Percentiles rank a stretch among this genome's conserved stretches.
Evolutionary conservation across 2,329 filamentous ascomycete genomes (phyloP).

Genomic region (Periconia digitata): DNA sequence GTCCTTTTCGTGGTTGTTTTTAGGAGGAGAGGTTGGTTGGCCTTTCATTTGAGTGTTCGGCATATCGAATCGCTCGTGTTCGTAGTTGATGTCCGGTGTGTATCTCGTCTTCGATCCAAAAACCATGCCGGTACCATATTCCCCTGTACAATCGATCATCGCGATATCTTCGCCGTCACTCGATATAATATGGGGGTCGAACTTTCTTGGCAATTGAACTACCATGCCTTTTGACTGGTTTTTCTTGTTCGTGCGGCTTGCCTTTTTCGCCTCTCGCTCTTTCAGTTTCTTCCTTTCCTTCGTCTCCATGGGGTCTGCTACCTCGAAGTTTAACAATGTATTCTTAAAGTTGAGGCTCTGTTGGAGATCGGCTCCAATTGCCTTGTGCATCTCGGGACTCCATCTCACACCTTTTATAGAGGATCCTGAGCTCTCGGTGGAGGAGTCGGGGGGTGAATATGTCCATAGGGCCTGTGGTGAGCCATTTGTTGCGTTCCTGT

Average conservation of each 20-base stretch:
- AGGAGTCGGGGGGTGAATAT: too few relatives aligned
- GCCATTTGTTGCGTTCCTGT: too few relatives aligned
- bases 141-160: background rate
- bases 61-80: background rate
- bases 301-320: slow-evolving; percentile 1
- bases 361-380: slow-evolving; percentile 25
- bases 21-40: background rate
- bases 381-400: slow-evolving; percentile 22
- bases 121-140: background rate
- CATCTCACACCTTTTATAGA: slow-evolving; percentile 8
- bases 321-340: slow-evolving; percentile 9
- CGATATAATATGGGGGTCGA: background rate
- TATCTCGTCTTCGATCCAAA: background rate
- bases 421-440: too few relatives aligned
- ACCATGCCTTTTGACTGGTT: background rate
- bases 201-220: background rate
- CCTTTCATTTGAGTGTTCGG: too few relatives aligned
- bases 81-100: background rate
- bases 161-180: background rate
- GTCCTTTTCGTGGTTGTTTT: background rate
- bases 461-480: too few relatives aligned
- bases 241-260: background rate
- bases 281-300: slow-evolving; percentile 1
- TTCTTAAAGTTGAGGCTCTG: slow-evolving; percentile 16
- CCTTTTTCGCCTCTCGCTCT: background rate